Percentiles rank a stretch among this genome's conserved stretches.
Conservation (phyloP, 2,329 filamentous ascomycete species). For the Fusarium sp. region DNA sequence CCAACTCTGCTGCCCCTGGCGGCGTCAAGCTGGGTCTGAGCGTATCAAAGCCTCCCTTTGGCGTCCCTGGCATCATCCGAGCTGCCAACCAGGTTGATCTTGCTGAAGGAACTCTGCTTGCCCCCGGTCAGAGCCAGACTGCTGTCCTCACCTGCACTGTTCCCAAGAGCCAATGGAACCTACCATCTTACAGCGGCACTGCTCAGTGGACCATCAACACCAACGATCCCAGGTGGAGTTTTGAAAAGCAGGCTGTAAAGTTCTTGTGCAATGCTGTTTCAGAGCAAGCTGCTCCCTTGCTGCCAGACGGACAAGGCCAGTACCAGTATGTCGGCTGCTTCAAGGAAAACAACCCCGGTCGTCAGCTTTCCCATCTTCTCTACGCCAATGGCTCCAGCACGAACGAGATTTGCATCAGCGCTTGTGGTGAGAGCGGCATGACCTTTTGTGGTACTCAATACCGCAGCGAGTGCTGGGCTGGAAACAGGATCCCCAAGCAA, state of each 20-base stretch:
- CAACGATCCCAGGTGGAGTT: conserved; percentile 57
- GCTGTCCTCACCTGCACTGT: conserved; percentile 64
- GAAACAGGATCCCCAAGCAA: conserved; percentile 55
- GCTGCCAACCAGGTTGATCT: conserved; percentile 65
- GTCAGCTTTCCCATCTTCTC: conserved; percentile 57
- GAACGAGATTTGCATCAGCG: conserved; percentile 55
- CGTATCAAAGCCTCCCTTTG: conserved; percentile 69
- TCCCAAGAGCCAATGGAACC: conserved; percentile 66
- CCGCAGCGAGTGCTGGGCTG: conserved; percentile 63
- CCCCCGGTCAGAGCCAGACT: conserved; percentile 59
- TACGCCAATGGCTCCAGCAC: conserved; percentile 55
- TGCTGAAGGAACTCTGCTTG: conserved; percentile 63
- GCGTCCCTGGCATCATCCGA: conserved; percentile 61
- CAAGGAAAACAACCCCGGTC: conserved; percentile 63
- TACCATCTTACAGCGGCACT: conserved; percentile 57
- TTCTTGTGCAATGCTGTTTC: conserved; percentile 62
- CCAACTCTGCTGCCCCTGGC: conserved; percentile 58
- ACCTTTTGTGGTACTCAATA: conserved; percentile 61
- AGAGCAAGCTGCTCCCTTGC: conserved; percentile 61
- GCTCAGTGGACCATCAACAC: conserved; percentile 67
- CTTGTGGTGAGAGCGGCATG: conserved; percentile 50
- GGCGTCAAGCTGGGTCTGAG: conserved; percentile 62
- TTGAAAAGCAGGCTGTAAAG: conserved; percentile 60
- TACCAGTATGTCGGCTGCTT: conserved; percentile 65
- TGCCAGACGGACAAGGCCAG: conserved; percentile 54